Base-by-base conservation (phyloP, 805 yeast species). In the Saccharomycopsis capsularis region DNA sequence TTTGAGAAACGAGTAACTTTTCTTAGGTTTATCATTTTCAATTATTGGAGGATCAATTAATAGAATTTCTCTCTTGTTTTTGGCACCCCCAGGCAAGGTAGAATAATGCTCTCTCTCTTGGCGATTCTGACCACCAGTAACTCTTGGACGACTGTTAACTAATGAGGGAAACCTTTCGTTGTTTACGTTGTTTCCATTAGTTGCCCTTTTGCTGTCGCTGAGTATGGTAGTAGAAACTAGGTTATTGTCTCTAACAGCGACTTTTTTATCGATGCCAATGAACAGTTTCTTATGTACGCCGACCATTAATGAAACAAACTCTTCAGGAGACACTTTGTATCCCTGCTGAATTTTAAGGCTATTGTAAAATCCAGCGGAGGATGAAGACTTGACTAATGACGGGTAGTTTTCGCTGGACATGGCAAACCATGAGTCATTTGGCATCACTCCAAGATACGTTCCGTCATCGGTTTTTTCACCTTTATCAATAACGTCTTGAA, bases 351-450 rank as follows among this genome's bases (percentile, higher is more conserved):
- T 23, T 42, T 34, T 23, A n/a, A n/a, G n/a, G n/a, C 23, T 57
- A 19, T 63, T 55, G 37, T 75, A 79, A 65, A 82, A 88, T 44
- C 75, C 70, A 0, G 96, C 82, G 1, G 75, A 58, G 0, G 95
- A 91, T 0, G 96, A 93, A 5, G 87, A 76, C 48, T 79, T 77
- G 6, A 91, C 88, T 43, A 91, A 65, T 0, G 95, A 81, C 0
- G 96, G 96, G 61, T 82, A 91, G 56, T 80, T 74, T 22, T 66
- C 62, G 56, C 81, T 84, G 21, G 95, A 84, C 76, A 91, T 72
- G 3, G 96, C 96, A 68, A 76, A 86, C 95, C 96, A 90, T 1
- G 83, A 72, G 3, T 83, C 81, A 42, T 70, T 68, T 27, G 68
- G 69, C 0, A 89, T 78, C 27, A 80, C 73, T 51, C 79, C 86